A percentile compares a stretch with the other conserved stretches of the same genome.
Evolutionary conservation across 139 green algal species (phyloP).

Genomic region (Dunaliella primolecta): DNA sequence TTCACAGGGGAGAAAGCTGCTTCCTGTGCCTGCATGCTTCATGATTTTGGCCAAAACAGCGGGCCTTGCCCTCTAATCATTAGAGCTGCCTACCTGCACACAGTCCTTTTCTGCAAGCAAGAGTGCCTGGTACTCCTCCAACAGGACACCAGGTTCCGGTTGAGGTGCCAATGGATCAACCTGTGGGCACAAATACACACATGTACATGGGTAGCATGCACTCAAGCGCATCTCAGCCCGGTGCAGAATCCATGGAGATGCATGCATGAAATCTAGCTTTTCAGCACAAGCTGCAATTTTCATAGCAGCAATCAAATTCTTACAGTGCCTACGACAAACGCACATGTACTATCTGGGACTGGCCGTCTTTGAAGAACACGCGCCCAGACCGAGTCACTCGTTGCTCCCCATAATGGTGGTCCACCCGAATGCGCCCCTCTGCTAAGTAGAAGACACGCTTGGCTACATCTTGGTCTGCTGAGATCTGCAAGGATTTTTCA

Average conservation of each 20-base stretch:
- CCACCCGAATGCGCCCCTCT: constrained; percentile 50
- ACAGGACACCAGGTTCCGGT: constrained; percentile 43
- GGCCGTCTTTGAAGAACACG: constrained; percentile 70
- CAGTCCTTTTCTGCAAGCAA: constrained; percentile 69
- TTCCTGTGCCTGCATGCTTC: too few species aligned
- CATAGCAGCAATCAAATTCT: too few species aligned
- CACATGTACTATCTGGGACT: constrained; percentile 62
- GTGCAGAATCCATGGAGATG: too few species aligned
- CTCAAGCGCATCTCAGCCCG: too few species aligned
- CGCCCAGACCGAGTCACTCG: constrained; percentile 52
- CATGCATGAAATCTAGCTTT: too few species aligned
- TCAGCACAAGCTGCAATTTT: too few species aligned
- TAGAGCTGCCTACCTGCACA: constrained; percentile 38
- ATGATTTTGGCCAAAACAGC: too few species aligned
- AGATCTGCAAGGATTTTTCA: background rate
- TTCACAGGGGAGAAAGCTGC: too few species aligned
- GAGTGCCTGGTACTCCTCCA: constrained; percentile 72
- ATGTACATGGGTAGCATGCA: too few species aligned
- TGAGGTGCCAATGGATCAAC: constrained; percentile 61
- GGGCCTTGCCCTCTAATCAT: too few species aligned
- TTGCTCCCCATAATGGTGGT: constrained; percentile 61
- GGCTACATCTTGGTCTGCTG: constrained; percentile 60
- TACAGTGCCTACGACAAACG: too few species aligned
- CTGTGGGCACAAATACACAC: constrained; percentile 14
- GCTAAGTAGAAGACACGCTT: constrained; percentile 70